These are phyloP conservation scores for Linnemannia hyalina DNA, from an alignment of 192 early-diverging fungal genomes.

Conservation along the genomic window DNA sequence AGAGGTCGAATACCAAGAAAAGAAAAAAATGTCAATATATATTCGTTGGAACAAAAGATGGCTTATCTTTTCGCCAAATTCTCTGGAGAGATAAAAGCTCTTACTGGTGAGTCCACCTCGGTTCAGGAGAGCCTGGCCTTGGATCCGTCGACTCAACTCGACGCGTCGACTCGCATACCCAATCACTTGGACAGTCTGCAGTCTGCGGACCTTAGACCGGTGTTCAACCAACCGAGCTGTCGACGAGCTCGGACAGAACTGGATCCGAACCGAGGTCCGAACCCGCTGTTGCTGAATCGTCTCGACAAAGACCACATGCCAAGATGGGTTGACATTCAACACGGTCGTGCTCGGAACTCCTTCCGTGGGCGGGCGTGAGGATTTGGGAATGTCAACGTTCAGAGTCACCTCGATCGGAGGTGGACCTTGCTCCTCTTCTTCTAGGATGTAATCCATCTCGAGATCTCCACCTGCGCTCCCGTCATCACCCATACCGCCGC, in stretches of 20 bases:
- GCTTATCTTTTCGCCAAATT: not conserved
- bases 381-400: constrained; percentile 46
- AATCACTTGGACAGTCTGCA: constrained; percentile 41
- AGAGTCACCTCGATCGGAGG: constrained; percentile 38
- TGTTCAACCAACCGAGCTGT: not conserved
- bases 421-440: constrained; percentile 15
- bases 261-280: constrained; percentile 24
- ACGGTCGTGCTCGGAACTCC: constrained; percentile 25
- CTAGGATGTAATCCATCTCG: not conserved
- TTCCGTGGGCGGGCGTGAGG: constrained; percentile 13
- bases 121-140: constrained; percentile 21
- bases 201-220: constrained; percentile 2
- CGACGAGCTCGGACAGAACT: constrained; percentile 34
- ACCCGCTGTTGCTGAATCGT: constrained; percentile 22
- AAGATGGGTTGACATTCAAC: constrained; percentile 41
- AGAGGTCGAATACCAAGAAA: not conserved
- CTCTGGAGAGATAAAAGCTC: not conserved
- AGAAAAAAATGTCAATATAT: not conserved
- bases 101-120: constrained; percentile 34
- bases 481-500: not conserved
- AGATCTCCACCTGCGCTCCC: not conserved
- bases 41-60: not conserved
- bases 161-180: constrained; percentile 41
- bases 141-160: constrained; percentile 32
- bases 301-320: constrained; percentile 52